phyloP scores from a whole-genome alignment of 306 rosid genomes.

The Cyamopsis tetragonoloba region DNA sequence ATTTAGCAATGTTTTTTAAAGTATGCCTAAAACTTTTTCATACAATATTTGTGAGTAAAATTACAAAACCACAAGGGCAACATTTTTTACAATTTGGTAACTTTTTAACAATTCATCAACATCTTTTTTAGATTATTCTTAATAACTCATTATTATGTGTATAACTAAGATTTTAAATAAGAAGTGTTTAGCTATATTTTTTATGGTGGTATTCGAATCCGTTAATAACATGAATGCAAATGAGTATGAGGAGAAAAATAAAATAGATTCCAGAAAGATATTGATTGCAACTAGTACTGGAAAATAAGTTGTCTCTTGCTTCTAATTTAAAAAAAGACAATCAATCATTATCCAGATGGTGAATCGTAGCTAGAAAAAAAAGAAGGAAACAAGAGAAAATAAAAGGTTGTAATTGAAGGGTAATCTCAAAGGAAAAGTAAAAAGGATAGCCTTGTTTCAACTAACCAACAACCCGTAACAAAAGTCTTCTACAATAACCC shows the following conservation, averaged over 20 bases:
- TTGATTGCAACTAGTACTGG: background rate
- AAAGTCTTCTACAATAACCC: background rate
- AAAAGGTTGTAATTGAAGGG: constrained; percentile 6
- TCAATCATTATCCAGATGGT: constrained; percentile 23
- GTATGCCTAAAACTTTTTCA: too few relatives aligned
- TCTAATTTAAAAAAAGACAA: constrained; percentile 20
- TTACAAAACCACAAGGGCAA: too few relatives aligned
- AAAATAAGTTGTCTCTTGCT: constrained; percentile 10
- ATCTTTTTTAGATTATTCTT: too few relatives aligned
- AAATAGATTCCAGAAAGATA: background rate
- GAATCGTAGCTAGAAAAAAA: constrained; percentile 22
- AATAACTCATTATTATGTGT: too few relatives aligned
- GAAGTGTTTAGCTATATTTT: background rate
- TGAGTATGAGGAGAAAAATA: background rate
- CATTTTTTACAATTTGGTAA: too few relatives aligned
- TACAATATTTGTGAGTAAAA: too few relatives aligned
- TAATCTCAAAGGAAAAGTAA: background rate
- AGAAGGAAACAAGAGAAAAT: background rate
- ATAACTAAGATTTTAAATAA: too few relatives aligned
- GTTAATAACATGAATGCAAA: background rate
- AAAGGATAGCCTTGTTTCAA: constrained; percentile 34
- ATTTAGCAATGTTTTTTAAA: too few relatives aligned
- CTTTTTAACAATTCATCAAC: too few relatives aligned
- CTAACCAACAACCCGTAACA: constrained; percentile 27
- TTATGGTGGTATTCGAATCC: background rate